phyloP scores from a whole-genome alignment of 2,329 filamentous ascomycete genomes.

The Phialophora chinensis region DNA sequence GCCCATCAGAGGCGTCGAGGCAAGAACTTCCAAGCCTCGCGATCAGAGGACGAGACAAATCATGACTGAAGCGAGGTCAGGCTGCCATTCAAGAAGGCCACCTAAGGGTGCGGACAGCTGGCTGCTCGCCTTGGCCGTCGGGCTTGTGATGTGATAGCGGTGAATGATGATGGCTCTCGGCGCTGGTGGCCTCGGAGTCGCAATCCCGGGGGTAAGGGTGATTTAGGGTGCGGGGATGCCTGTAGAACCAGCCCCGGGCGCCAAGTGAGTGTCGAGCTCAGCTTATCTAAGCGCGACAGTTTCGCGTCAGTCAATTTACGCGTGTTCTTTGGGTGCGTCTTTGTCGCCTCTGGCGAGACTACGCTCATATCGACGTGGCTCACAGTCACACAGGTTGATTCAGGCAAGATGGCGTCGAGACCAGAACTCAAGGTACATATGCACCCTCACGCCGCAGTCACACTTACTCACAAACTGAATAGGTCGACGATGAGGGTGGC shows the following conservation, averaged over 20 bases:
- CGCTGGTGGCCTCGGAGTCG: not conserved
- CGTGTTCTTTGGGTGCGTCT: conserved; percentile 13
- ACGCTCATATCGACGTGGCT: not conserved
- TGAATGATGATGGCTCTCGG: not conserved
- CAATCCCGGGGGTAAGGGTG: not conserved
- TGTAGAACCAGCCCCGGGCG: not conserved
- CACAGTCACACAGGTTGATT: not conserved
- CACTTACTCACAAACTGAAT: conserved; percentile 20
- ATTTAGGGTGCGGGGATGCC: conserved; percentile 1
- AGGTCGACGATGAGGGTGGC: conserved; percentile 95
- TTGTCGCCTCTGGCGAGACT: not conserved
- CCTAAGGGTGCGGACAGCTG: not conserved
- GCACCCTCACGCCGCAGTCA: not conserved
- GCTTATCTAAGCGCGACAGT: conserved; percentile 1
- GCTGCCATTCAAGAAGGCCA: not conserved
- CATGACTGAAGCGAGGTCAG: not conserved
- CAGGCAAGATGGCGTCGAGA: conserved; percentile 66
- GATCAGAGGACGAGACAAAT: not conserved
- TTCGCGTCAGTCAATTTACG: conserved; percentile 18
- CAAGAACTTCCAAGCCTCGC: not conserved
- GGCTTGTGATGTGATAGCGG: conserved; percentile 3
- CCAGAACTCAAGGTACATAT: conserved; percentile 70
- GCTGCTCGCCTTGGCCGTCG: not conserved
- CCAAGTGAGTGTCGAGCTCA: not conserved
- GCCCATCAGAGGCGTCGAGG: not conserved